Evolutionary conservation across 2,329 filamentous ascomycete genomes (phyloP).

Genomic region (Acrocalymma vagum): DNA sequence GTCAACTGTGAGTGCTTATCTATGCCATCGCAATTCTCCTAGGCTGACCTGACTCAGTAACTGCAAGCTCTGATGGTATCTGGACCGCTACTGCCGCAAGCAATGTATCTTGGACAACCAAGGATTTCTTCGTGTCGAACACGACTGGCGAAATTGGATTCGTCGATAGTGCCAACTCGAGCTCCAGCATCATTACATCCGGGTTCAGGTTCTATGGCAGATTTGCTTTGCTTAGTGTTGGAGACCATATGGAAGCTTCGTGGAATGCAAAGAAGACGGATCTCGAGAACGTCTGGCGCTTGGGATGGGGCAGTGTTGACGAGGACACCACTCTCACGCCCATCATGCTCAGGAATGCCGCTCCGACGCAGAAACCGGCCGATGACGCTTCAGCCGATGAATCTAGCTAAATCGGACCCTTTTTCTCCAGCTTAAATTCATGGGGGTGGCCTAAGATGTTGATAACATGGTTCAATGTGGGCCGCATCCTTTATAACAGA

Average conservation of each 20-base stretch:
- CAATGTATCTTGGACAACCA: conserved; percentile 4
- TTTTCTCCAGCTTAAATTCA: too few relatives aligned
- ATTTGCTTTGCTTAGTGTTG: conserved; percentile 2
- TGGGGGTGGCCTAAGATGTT: too few relatives aligned
- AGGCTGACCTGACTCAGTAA: background rate
- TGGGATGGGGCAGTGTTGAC: conserved; percentile 5
- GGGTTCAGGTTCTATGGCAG: conserved; percentile 8
- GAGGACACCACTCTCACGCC: conserved; percentile 1
- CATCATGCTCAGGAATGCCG: conserved; percentile 5
- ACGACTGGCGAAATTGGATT: conserved; percentile 7
- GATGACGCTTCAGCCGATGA: too few relatives aligned
- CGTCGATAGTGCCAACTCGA: conserved; percentile 1
- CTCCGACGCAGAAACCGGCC: too few relatives aligned
- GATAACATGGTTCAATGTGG: too few relatives aligned
- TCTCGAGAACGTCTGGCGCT: background rate
- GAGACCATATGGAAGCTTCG: conserved; percentile 2
- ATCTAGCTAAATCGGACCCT: too few relatives aligned
- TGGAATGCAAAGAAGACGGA: conserved; percentile 4
- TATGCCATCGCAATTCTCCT: background rate
- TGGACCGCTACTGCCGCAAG: conserved; percentile 5
- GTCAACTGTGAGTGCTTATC: conserved; percentile 3
- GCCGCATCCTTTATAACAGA: too few relatives aligned
- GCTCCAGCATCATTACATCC: conserved; percentile 4
- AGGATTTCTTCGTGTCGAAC: conserved; percentile 4
- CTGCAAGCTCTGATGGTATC: conserved; percentile 3